A percentile compares a stretch with the other conserved stretches of the same genome.
phyloP scores from a whole-genome alignment of 257 asterid genomes.

The Gynochthodes officinalis region DNA sequence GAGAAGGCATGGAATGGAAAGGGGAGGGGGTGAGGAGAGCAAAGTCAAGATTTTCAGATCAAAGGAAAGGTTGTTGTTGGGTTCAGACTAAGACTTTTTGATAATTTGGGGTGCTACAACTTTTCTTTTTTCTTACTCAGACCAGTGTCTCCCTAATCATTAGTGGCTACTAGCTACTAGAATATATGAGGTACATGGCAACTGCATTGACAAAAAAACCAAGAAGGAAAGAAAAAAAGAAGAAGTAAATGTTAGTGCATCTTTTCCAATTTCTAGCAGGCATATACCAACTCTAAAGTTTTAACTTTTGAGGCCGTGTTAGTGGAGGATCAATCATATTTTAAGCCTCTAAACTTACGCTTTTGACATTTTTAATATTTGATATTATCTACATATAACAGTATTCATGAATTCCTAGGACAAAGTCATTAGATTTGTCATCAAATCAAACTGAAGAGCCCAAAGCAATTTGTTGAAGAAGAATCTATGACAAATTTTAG shows the following conservation, averaged over 20 bases:
- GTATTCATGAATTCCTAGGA: too few species aligned
- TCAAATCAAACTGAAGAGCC: too few species aligned
- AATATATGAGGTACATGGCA: constrained; percentile 2
- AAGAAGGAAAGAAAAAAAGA: not conserved
- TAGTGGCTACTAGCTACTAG: not conserved
- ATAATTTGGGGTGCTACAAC: not conserved
- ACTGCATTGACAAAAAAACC: constrained; percentile 6
- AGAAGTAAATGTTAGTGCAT: not conserved
- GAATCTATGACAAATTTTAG: not conserved
- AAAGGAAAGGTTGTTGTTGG: constrained; percentile 9
- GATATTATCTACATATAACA: too few species aligned
- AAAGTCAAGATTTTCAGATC: constrained; percentile 25
- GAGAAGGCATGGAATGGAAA: not conserved
- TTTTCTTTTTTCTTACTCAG: not conserved
- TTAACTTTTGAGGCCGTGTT: constrained; percentile 5
- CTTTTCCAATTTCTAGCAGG: not conserved
- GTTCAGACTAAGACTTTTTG: constrained; percentile 13
- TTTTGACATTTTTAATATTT: too few species aligned
- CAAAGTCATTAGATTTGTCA: too few species aligned
- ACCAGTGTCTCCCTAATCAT: not conserved
- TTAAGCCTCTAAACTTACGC: not conserved
- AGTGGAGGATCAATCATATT: constrained; percentile 1
- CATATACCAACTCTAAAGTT: constrained; percentile 9
- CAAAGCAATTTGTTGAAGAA: too few species aligned
- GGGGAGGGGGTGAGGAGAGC: too few species aligned